phyloP scores from a whole-genome alignment of 164 flowering plant genomes.

The Kalanchoe fedtschenkoi region DNA sequence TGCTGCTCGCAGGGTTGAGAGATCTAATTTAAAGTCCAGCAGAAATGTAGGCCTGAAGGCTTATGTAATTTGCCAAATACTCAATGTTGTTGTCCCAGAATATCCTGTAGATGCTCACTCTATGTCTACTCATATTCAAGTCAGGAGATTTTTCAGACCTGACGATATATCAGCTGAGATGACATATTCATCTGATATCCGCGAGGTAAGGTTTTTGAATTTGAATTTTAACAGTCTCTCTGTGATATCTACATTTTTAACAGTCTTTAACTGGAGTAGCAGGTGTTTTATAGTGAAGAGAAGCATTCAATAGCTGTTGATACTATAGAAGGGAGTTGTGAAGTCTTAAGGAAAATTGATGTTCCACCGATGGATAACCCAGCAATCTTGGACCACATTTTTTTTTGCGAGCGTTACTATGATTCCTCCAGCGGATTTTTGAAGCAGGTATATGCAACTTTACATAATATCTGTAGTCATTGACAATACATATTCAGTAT shows the following conservation, averaged over 20 bases:
- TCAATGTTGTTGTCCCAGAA: conserved; percentile 36
- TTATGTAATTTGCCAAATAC: conserved; percentile 66
- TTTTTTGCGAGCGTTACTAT: conserved; percentile 73
- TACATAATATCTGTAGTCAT: no score
- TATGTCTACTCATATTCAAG: conserved; percentile 35
- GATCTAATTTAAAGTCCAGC: conserved; percentile 56
- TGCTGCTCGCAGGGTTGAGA: conserved; percentile 19
- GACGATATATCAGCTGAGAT: conserved; percentile 79
- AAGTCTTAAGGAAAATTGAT: conserved; percentile 61
- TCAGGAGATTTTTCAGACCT: conserved; percentile 81
- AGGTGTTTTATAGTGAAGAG: conserved; percentile 86
- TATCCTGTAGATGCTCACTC: conserved; percentile 35
- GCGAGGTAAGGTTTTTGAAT: conserved; percentile 43
- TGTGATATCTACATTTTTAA: not conserved
- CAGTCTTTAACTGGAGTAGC: not conserved
- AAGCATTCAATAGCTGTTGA: conserved; percentile 29
- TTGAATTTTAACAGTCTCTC: not conserved
- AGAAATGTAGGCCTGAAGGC: conserved; percentile 84
- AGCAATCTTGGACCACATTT: conserved; percentile 53
- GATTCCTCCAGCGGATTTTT: conserved; percentile 67
- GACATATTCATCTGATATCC: conserved; percentile 72
- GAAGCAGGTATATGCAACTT: conserved; percentile 95
- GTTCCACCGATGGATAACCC: conserved; percentile 35
- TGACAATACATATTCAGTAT: no score
- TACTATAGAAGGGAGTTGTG: conserved; percentile 68